A percentile compares a stretch with the other conserved stretches of the same genome.
Conservation (phyloP, 2,329 filamentous ascomycete species). For the Aspergillus alliaceus region DNA sequence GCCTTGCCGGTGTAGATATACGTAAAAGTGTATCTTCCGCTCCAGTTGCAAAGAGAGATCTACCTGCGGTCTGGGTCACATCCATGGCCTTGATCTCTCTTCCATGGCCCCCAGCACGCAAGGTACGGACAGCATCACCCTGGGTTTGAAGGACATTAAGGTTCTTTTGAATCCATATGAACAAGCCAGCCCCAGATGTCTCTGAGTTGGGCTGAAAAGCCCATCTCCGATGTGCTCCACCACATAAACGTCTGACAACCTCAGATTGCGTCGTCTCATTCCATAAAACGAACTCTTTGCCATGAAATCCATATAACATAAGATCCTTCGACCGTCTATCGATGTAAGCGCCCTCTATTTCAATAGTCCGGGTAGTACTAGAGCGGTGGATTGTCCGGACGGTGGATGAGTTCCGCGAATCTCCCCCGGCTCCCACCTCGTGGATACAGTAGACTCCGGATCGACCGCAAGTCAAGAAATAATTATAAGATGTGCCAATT, state of each 20-base stretch:
- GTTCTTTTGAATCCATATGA: conserved; percentile 75
- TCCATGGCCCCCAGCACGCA: conserved; percentile 76
- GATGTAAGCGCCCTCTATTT: conserved; percentile 73
- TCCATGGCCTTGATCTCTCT: conserved; percentile 74
- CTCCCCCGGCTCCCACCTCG: conserved; percentile 23
- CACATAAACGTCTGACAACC: conserved; percentile 73
- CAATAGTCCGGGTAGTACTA: conserved; percentile 68
- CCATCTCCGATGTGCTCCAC: conserved; percentile 80
- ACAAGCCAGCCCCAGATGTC: conserved; percentile 46
- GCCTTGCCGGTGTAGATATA: conserved; percentile 52
- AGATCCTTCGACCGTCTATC: conserved; percentile 53
- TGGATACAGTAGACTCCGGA: conserved; percentile 76
- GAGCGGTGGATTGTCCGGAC: conserved; percentile 65
- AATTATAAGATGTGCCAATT: conserved; percentile 22
- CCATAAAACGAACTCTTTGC: conserved; percentile 78
- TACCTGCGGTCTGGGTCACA: conserved; percentile 34
- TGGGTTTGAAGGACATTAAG: conserved; percentile 49
- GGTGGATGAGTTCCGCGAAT: conserved; percentile 28
- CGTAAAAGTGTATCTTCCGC: conserved; percentile 74
- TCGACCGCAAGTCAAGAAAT: conserved; percentile 69
- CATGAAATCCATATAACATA: conserved; percentile 76
- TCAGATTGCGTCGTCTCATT: conserved; percentile 72
- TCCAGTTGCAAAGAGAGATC: conserved; percentile 61
- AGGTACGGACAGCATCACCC: conserved; percentile 43
- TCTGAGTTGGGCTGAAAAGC: conserved; percentile 47